Conservation (phyloP, 1,284 basidiomycete genomes). For the Sporisorium exsertum region DNA sequence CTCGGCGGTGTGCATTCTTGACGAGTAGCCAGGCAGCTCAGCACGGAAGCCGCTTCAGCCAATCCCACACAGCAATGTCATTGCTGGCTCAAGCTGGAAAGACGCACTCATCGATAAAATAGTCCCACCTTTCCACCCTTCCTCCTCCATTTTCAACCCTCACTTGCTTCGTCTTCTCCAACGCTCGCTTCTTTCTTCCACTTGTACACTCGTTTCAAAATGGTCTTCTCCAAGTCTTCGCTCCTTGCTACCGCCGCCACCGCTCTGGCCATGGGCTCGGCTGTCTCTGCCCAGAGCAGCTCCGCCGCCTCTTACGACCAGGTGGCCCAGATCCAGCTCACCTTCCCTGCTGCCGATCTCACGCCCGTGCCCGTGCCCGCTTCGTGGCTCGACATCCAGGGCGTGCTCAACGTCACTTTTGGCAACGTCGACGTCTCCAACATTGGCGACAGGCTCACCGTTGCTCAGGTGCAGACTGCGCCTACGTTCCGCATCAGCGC, state of each 20-base stretch:
- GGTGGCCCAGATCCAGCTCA: conserved; percentile 49
- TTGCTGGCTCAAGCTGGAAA: neutral
- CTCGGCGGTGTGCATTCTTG: neutral
- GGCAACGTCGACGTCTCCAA: conserved; percentile 37
- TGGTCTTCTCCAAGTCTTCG: conserved; percentile 44
- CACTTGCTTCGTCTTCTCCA: conserved; percentile 2
- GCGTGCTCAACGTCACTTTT: conserved; percentile 54
- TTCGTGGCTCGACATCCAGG: conserved; percentile 52
- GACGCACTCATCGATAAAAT: neutral
- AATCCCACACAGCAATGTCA: neutral
- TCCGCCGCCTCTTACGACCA: conserved; percentile 42
- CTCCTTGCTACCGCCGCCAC: conserved; percentile 41
- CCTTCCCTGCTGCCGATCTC: conserved; percentile 47
- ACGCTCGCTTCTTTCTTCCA: neutral
- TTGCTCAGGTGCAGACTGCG: conserved; percentile 46
- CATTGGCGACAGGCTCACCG: conserved; percentile 48
- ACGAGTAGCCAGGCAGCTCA: neutral
- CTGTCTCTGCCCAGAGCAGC: conserved; percentile 44
- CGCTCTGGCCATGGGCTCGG: conserved; percentile 32
- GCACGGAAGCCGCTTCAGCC: neutral
- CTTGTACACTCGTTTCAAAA: conserved; percentile 8
- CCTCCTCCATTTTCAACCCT: neutral
- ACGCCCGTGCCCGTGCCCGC: conserved; percentile 38
- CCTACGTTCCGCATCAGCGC: conserved; percentile 44
- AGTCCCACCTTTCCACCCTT: neutral